Percentiles rank a stretch among this genome's conserved stretches.
Evolutionary conservation across 1,284 basidiomycete species (phyloP).

Genomic region (Grifola frondosa): DNA sequence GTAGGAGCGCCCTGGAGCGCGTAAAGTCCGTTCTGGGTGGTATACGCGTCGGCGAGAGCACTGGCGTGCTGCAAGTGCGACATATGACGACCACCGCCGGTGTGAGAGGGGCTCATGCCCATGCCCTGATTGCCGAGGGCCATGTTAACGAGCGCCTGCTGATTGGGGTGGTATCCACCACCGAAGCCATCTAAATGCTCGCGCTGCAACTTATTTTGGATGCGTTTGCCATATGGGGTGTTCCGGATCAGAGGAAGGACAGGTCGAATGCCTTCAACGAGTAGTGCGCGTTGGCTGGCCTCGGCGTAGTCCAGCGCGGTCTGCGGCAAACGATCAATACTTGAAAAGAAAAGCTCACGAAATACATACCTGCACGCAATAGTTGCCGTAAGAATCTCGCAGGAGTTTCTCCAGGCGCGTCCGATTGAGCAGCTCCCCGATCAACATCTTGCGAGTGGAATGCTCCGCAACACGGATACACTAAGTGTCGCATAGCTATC

Average conservation of each 20-base stretch:
- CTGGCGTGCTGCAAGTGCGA: conserved; percentile 50
- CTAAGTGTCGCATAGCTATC: conserved; percentile 46
- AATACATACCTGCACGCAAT: conserved; percentile 77
- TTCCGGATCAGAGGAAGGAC: conserved; percentile 94
- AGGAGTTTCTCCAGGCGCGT: conserved; percentile 94
- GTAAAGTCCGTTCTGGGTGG: conserved; percentile 61
- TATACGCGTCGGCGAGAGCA: conserved; percentile 69
- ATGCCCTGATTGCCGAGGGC: conserved; percentile 57
- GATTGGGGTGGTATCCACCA: conserved; percentile 52
- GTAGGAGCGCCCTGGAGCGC: conserved; percentile 44
- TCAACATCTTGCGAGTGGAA: conserved; percentile 89
- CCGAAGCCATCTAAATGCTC: conserved; percentile 79
- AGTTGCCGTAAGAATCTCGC: conserved; percentile 93
- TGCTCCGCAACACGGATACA: conserved; percentile 98
- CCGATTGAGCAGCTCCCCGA: conserved; percentile 94
- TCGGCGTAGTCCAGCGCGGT: conserved; percentile 96
- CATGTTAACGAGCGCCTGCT: conserved; percentile 61
- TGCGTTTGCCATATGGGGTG: conserved; percentile 96
- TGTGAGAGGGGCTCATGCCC: conserved; percentile 34
- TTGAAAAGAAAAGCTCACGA: conserved; percentile 5
- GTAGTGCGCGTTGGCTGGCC: conserved; percentile 76
- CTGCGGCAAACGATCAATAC: conserved; percentile 38
- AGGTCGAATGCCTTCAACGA: conserved; percentile 96
- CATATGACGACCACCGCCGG: conserved; percentile 51
- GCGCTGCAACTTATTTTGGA: conserved; percentile 94